phyloP scores from a whole-genome alignment of 495 filamentous ascomycete genomes.

The Copromyces sp. region DNA sequence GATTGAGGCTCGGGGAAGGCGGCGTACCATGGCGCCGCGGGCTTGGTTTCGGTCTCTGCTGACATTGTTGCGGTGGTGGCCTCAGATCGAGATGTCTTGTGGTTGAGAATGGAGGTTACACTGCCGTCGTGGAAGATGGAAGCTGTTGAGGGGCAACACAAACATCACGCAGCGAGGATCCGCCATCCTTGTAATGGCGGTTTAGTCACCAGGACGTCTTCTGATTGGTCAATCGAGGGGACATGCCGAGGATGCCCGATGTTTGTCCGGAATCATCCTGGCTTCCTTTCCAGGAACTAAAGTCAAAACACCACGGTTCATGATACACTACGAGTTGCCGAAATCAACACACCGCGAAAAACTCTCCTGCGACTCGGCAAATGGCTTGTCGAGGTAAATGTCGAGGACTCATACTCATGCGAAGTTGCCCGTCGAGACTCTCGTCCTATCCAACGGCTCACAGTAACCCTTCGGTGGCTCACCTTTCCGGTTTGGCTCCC shows the following conservation, averaged over 20 bases:
- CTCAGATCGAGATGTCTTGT: neutral
- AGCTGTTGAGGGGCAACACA: neutral
- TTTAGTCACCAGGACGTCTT: neutral
- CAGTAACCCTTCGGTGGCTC: neutral
- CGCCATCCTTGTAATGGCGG: neutral
- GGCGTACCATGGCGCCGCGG: constrained; percentile 15
- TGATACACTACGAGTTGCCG: no score
- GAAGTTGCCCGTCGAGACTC: no score
- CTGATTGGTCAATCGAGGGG: neutral
- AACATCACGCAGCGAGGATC: neutral
- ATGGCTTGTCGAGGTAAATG: no score
- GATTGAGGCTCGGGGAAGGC: constrained; percentile 18
- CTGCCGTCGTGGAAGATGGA: neutral
- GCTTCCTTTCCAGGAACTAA: neutral
- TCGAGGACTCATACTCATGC: neutral
- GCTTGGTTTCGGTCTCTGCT: neutral
- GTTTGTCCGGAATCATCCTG: neutral
- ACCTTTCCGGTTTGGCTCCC: neutral
- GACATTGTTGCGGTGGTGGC: neutral
- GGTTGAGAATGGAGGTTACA: neutral
- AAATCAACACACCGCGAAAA: neutral
- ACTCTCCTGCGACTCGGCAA: neutral
- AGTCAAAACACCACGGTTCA: neutral
- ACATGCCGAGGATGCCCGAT: neutral
- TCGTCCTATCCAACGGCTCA: neutral